phyloP scores from a whole-genome alignment of 176 grass and related monocot genomes.

The Neostapfia colusana region DNA sequence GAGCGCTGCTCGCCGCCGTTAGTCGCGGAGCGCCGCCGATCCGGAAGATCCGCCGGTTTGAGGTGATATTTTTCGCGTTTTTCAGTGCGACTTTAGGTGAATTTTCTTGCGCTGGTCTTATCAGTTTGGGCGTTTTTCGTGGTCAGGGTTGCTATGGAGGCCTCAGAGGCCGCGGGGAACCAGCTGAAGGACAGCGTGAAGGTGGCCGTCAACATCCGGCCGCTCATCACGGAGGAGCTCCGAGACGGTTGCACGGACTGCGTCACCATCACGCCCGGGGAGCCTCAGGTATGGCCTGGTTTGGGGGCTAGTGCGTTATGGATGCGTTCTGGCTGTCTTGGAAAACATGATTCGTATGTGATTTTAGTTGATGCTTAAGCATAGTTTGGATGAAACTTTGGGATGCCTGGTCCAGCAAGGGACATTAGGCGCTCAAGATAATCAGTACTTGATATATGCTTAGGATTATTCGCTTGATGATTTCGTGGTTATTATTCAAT shows the following conservation, averaged over 20 bases:
- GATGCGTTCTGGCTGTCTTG: neutral
- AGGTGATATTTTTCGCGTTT: neutral
- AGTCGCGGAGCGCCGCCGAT: neutral
- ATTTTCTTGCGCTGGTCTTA: neutral
- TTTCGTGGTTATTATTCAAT: no score
- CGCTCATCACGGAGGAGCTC: conserved; percentile 87
- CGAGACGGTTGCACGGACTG: conserved; percentile 80
- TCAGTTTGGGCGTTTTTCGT: neutral
- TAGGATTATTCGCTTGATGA: no score
- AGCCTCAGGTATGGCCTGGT: conserved; percentile 68
- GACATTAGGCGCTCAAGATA: no score
- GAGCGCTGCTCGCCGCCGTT: neutral
- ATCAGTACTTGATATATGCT: no score
- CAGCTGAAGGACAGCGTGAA: conserved; percentile 74
- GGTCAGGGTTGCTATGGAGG: conserved; percentile 52
- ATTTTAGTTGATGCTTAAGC: neutral
- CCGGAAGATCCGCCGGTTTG: neutral
- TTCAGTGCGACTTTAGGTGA: neutral
- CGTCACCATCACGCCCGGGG: conserved; percentile 67
- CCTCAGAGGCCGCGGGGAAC: conserved; percentile 37
- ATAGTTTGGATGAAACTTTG: neutral
- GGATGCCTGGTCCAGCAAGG: no score
- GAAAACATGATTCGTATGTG: neutral
- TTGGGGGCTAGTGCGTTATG: neutral
- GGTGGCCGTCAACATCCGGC: conserved; percentile 85